Evolutionary conservation across 73 alveolate genomes (phyloP).

Genomic region (Paramecium bursaria): DNA sequence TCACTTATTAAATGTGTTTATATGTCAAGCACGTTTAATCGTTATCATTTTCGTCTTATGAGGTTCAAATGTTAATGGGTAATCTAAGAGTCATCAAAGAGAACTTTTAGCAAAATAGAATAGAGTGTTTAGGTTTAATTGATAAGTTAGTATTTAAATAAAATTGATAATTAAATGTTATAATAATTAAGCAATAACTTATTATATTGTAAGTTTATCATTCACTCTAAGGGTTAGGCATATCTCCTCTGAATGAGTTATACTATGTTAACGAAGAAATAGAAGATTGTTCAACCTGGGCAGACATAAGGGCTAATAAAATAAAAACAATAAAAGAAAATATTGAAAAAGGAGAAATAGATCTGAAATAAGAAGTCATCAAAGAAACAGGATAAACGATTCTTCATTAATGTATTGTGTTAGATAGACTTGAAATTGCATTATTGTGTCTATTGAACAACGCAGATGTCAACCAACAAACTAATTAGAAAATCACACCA

Average conservation of each 20-base stretch:
- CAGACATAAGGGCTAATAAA: conserved; percentile 24
- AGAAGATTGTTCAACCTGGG: conserved; percentile 21
- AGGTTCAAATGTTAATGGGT: neutral
- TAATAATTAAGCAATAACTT: no score
- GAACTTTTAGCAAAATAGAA: conserved; percentile 24
- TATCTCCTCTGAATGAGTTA: no score
- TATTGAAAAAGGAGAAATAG: conserved; percentile 26
- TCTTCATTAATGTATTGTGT: neutral
- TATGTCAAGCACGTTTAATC: neutral
- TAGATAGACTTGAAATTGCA: conserved; percentile 33
- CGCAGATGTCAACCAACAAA: conserved; percentile 26
- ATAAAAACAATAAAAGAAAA: conserved; percentile 34
- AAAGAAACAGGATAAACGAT: conserved; percentile 43
- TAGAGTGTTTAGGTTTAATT: conserved; percentile 6
- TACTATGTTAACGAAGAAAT: conserved; percentile 46
- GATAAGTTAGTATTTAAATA: conserved; percentile 33
- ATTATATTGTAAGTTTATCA: no score
- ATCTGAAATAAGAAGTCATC: conserved; percentile 11
- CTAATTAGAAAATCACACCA: conserved; percentile 1
- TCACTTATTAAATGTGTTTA: conserved; percentile 11
- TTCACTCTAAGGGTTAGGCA: no score
- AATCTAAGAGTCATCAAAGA: conserved; percentile 18
- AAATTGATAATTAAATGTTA: neutral
- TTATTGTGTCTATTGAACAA: neutral
- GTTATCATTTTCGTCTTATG: conserved; percentile 39